Evolutionary conservation across 768 basidiomycete species (phyloP), one percentile per base, ranked within the genome.

Genomic region (Rubroboletus pulcherrimus): DNA sequence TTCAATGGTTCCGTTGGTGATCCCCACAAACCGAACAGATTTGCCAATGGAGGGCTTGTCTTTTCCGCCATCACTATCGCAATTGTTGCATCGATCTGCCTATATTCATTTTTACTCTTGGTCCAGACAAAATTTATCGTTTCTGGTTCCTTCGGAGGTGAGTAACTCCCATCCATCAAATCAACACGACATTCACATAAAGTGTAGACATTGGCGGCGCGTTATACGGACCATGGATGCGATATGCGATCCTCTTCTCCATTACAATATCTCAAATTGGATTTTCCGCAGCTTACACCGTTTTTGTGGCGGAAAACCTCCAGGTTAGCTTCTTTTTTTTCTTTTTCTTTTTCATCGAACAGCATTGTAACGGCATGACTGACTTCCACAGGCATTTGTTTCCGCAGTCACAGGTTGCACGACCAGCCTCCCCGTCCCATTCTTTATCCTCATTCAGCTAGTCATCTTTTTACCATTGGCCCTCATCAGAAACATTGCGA

Each of bases 221-320:
- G 0, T 74, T 99, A 9, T 98, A 97, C 64, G 97, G 97, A 2
- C 83, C 85, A 14, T 92, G 87, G 86, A 92, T 99, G 91, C 86
- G 97, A 43, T 85, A 89, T 57, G 75, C 85, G 14, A 98, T 99
- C 66, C 81, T 99, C 8, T 77, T 77, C 4, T 94, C 93, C 15
- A 96, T 99, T 66, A 78, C 88, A 0, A 68, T 95, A 24, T 98
- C 96, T 1, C 97, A 94, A 69, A 74, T 95, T 35, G 93, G 93
- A 39, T 95, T 94, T 70, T 89, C 90, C 43, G 67, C 83, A 34
- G 94, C 94, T 12, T 99, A 99, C 71, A 93, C 87, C 15, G 97
- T 98, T 68, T 98, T 98, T 69, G 93, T 98, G 41, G 88, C 95
- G 1, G 84, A 95, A 74, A 97, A 95, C 68, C 79, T 93, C 14